Conservation (phyloP, 768 basidiomycete species). For the Gyrodon lividus region DNA sequence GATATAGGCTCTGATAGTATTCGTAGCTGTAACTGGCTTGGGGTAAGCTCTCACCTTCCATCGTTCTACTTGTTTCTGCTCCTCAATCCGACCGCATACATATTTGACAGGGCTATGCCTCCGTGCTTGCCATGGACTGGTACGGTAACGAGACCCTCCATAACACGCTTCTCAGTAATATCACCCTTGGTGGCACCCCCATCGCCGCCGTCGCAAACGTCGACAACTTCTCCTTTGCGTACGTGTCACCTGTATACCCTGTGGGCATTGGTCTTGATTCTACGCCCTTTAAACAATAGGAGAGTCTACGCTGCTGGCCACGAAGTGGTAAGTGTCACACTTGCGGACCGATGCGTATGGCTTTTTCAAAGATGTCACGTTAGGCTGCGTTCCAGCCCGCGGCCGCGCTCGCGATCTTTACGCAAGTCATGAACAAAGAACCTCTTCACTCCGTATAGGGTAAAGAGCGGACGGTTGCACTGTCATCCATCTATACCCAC, state of each 20-base stretch:
- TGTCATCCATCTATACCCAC: neutral
- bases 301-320: constrained; percentile 60
- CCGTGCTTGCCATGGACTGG: constrained; percentile 46
- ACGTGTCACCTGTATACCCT: constrained; percentile 24
- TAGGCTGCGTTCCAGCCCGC: constrained; percentile 65
- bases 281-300: constrained; percentile 28
- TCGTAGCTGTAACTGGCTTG: constrained; percentile 22
- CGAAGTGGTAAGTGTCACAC: constrained; percentile 52
- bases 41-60: constrained; percentile 29
- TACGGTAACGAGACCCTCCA: constrained; percentile 42
- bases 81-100: too few species aligned
- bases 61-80: neutral
- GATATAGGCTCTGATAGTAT: constrained; percentile 1
- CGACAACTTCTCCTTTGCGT: constrained; percentile 69
- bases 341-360: neutral
- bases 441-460: constrained; percentile 50
- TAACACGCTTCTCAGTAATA: constrained; percentile 46
- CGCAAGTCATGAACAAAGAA: constrained; percentile 50
- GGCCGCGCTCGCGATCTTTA: constrained; percentile 57
- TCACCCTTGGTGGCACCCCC: constrained; percentile 51
- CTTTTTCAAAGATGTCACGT: neutral
- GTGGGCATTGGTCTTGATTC: too few species aligned
- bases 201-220: constrained; percentile 64
- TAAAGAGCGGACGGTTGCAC: neutral
- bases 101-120: constrained; percentile 30